Conservation (phyloP, 2,329 filamentous ascomycete species). For the Hyphodiscus sp. region DNA sequence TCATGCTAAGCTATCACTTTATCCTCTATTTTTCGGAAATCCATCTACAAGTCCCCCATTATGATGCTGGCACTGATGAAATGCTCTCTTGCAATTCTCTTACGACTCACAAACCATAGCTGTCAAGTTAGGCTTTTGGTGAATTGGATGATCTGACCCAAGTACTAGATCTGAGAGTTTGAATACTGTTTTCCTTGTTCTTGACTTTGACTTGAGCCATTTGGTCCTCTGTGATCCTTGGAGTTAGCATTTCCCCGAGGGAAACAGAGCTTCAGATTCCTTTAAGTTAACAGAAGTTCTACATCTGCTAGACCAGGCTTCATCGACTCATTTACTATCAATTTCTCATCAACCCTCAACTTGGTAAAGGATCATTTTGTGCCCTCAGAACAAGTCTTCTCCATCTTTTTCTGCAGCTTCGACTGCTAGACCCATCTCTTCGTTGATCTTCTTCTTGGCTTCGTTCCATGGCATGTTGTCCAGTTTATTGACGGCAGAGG, state of each 20-base stretch:
- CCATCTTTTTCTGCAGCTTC: conserved; percentile 83
- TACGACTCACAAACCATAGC: conserved; percentile 26
- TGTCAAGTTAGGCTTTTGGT: conserved; percentile 29
- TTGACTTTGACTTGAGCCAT: conserved; percentile 75
- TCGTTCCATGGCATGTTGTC: conserved; percentile 90
- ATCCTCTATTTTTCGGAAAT: conserved; percentile 1
- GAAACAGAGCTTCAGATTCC: conserved; percentile 72
- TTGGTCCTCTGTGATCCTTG: conserved; percentile 59
- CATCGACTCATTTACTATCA: conserved; percentile 67
- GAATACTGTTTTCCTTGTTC: conserved; percentile 76
- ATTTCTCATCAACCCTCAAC: conserved; percentile 58
- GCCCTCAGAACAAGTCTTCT: conserved; percentile 74
- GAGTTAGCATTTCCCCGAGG: conserved; percentile 66
- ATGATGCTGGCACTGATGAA: conserved; percentile 22
- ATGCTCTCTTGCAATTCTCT: conserved; percentile 22
- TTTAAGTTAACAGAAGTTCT: conserved; percentile 71
- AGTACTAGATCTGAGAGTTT: conserved; percentile 54
- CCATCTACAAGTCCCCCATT: neutral
- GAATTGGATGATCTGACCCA: conserved; percentile 52
- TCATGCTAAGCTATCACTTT: neutral
- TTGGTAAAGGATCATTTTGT: conserved; percentile 65
- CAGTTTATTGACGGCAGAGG: conserved; percentile 89
- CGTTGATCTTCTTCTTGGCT: conserved; percentile 89
- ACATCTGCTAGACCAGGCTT: conserved; percentile 78
- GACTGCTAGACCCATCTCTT: conserved; percentile 75